Evolutionary conservation across 176 grass and related monocot genomes (phyloP).

Genomic region (Saccharum spontaneum): DNA sequence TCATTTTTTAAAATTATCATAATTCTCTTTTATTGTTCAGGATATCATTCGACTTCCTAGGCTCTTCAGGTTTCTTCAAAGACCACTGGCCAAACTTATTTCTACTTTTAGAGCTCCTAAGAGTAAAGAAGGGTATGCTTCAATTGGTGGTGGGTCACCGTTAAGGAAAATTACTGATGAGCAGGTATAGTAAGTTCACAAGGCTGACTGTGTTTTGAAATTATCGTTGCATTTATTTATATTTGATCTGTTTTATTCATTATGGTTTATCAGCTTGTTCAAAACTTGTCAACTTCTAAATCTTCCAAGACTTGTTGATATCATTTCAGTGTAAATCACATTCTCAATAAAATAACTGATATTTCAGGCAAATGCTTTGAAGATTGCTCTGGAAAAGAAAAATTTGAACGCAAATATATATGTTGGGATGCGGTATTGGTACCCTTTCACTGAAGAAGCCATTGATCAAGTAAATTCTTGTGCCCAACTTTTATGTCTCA

Average conservation of each 20-base stretch:
- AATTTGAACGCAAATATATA: constrained; percentile 79
- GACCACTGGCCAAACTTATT: constrained; percentile 92
- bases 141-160: constrained; percentile 95
- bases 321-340: constrained; percentile 22
- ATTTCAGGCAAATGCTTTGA: constrained; percentile 81
- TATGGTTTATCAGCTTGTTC: background rate
- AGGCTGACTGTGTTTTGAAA: background rate
- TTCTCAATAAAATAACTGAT: constrained; percentile 12
- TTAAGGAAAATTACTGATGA: constrained; percentile 92
- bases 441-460: constrained; percentile 94
- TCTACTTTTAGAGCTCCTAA: constrained; percentile 90
- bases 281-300: background rate
- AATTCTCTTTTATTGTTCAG: constrained; percentile 45
- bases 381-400: constrained; percentile 65
- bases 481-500: background rate
- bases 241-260: background rate
- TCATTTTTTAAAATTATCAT: background rate
- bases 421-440: constrained; percentile 97
- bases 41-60: constrained; percentile 94
- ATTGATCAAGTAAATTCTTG: constrained; percentile 61
- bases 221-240: background rate
- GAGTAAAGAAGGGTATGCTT: constrained; percentile 95
- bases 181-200: constrained; percentile 56
- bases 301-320: background rate
- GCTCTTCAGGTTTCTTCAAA: constrained; percentile 93